phyloP scores from a whole-genome alignment of 164 flowering plant species.

The Stephania yunnanensis region DNA sequence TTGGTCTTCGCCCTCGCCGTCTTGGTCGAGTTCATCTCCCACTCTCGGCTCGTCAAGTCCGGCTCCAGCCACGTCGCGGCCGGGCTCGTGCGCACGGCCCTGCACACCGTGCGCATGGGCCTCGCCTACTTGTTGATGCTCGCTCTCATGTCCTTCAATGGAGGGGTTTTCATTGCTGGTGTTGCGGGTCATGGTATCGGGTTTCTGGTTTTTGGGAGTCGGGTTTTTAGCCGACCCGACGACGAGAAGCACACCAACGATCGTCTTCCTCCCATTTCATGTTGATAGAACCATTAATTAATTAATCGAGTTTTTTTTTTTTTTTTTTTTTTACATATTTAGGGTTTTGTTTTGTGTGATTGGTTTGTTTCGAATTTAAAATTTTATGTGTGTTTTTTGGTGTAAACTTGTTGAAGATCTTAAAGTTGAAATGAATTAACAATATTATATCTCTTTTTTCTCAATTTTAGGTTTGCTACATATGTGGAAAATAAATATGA shows the following conservation, averaged over 20 bases:
- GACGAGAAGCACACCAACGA: neutral
- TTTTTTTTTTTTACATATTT: no score
- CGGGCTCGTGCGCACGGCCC: constrained; percentile 1
- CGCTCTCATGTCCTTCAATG: constrained; percentile 35
- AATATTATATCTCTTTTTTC: no score
- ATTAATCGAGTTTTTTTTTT: no score
- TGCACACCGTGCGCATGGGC: constrained; percentile 22
- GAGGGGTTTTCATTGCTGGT: constrained; percentile 20
- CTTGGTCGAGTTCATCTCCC: constrained; percentile 31
- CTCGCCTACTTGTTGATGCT: constrained; percentile 38
- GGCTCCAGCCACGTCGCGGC: constrained; percentile 12
- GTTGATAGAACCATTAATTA: neutral
- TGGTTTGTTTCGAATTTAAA: no score
- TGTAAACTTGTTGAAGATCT: no score
- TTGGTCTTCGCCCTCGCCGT: constrained; percentile 23
- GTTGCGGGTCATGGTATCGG: constrained; percentile 31
- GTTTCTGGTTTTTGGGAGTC: constrained; percentile 18
- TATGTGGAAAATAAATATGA: no score
- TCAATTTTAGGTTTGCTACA: no score
- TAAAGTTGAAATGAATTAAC: no score
- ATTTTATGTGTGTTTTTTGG: no score
- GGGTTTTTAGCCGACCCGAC: constrained; percentile 4
- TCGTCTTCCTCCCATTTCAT: neutral
- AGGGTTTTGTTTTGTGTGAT: no score
- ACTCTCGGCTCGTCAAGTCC: constrained; percentile 4